Conservation (phyloP, 2,329 filamentous ascomycete genomes). For the Blumeria graminis region DNA sequence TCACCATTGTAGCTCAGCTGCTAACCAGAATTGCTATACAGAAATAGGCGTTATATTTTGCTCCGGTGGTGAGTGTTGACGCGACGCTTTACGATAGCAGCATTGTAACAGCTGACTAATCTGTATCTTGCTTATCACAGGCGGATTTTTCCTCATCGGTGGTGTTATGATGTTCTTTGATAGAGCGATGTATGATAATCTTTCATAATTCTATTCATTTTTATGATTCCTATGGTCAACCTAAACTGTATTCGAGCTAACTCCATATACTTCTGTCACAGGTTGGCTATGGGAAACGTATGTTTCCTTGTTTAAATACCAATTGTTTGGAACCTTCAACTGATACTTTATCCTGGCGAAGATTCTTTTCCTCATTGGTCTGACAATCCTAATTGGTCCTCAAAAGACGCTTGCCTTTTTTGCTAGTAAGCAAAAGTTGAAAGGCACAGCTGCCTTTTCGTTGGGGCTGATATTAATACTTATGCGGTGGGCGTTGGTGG, state of each 20-base stretch:
- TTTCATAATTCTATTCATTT: background rate
- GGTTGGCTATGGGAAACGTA: conserved; percentile 84
- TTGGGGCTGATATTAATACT: conserved; percentile 66
- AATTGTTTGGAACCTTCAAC: background rate
- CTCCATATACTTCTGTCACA: conserved; percentile 16
- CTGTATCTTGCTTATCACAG: conserved; percentile 21
- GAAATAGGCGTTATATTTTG: conserved; percentile 96
- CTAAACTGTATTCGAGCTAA: background rate
- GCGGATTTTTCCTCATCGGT: conserved; percentile 81
- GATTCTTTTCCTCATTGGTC: conserved; percentile 94
- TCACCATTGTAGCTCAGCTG: background rate
- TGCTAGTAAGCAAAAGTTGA: conserved; percentile 73
- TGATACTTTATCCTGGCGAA: conserved; percentile 16
- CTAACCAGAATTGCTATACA: conserved; percentile 20
- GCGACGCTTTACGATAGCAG: conserved; percentile 4
- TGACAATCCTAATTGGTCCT: conserved; percentile 84
- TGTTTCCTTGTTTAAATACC: background rate
- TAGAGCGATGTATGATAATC: conserved; percentile 52
- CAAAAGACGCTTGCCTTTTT: conserved; percentile 88
- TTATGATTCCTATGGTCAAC: background rate
- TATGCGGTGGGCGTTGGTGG: conserved; percentile 70
- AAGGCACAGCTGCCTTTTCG: conserved; percentile 75
- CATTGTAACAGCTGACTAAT: background rate
- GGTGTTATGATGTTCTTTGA: conserved; percentile 97
- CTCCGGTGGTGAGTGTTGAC: conserved; percentile 55